Base-by-base conservation (phyloP, 1,284 basidiomycete genomes). In the Rhodofomes roseus region DNA sequence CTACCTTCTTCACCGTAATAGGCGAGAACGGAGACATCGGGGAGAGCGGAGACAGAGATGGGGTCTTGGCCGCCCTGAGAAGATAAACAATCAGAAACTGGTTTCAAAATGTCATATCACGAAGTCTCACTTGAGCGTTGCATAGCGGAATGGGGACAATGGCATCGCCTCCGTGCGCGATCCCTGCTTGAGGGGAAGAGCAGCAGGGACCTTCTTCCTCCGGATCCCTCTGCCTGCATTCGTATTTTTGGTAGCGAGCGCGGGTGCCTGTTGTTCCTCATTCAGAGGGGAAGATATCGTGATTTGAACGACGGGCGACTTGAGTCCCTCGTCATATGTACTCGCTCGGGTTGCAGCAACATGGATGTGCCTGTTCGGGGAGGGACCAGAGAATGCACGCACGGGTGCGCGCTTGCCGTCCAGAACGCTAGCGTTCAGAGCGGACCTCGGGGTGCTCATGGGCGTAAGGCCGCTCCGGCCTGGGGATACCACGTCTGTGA, bases 11-110 rank as follows among this genome's bases (percentile, higher is more conserved):
- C 56, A 16, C 61, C 44, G 25, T 63, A 44, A 66, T 64, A 39
- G 65, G 67, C 3, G 65, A 65, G 20, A 66, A 51, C 2, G 64
- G 61, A 4, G 64, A 63, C 31, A 66, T 16, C 3, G 64, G 61
- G 18, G 63, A 51, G 9, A 66, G 43, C 1, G 67, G 60, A 4
- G 57, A 52, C 29, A 58, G 20, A 20, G 29, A 23, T 9, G 60
- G 40, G 3, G 48, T 53, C 27, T 25, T 29, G 23, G 55, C n/a
- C 14, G 39, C 27, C n/a, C 58, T 59, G 25, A 18, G 29, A 36
- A 29, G 25, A 18, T n/a, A 36, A 29, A 12, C 4, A 4, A 16
- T 34, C 5, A 34, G 31, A 34, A 34, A 34, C 31, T 34, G 31
- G 11, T 34, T 34, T 34, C 31, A 34, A 34, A 4, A 34, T 34